Evolutionary conservation across 129 eudicot genomes (phyloP), one percentile per base, ranked within the genome.

Genomic region (Escallonia rubra): DNA sequence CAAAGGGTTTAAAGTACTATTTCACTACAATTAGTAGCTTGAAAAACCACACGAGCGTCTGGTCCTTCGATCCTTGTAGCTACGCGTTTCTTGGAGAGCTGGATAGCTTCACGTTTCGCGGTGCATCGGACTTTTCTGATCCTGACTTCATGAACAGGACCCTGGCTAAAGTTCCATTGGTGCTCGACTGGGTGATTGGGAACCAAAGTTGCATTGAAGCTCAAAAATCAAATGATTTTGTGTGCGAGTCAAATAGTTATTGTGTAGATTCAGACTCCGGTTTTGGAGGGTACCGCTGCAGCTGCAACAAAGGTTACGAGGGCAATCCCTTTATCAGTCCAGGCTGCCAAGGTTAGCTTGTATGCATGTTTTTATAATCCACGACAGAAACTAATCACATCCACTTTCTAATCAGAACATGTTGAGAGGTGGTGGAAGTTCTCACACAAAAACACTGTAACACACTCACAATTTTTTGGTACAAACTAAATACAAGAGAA

Each of bases 131-230:
- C 39, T 6, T 3, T 11, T 15, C 49, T 16, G 43, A 65, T 38
- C 3, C 0, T 5, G 43, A 41, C 12, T 1, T 0, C 4, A 61
- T 1, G 74, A n/a, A n/a, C n/a, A n/a, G n/a, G n/a, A n/a, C n/a
- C n/a, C n/a, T n/a, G n/a, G n/a, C n/a, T n/a, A n/a, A n/a, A n/a
- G 58, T 80, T 75, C 81, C 85, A 0, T 43, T 71, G 55, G 57
- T 71, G 48, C 78, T 75, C 8, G 85, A 80, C 7, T 80, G 85
- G 85, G 78, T 65, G 6, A 66, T 80, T 10, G 78, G 81, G n/a
- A 23, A 80, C 48, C 7, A 0, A n/a, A 54, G 53, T 45, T 80
- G 74, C 58, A 57, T 53, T 0, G 10, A 0, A n/a, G 81, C 55
- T 40, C 38, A 49, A 41, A 45, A 60, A 14, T 3, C 4, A 3